A percentile compares a stretch with the other conserved stretches of the same genome.
phyloP scores from a whole-genome alignment of 2,329 filamentous ascomycete genomes.

The Paracamarosporium sp. region DNA sequence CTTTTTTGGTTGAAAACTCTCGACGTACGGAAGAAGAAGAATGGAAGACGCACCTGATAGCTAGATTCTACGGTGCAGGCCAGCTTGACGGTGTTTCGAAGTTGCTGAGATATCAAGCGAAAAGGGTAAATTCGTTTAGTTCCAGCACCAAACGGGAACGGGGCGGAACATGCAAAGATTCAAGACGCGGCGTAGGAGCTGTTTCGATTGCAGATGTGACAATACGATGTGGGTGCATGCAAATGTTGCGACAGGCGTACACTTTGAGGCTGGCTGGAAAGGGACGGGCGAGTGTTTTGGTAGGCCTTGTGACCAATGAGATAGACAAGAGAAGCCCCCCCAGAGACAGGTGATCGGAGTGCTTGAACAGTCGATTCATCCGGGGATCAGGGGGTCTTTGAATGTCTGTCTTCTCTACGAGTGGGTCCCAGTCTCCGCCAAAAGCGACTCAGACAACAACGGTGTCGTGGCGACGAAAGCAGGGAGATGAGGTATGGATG shows the following conservation, averaged over 20 bases:
- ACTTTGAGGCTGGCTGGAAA: conserved; percentile 21
- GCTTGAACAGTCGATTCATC: conserved; percentile 45
- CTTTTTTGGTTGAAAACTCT: conserved; percentile 16
- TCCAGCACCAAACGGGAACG: conserved; percentile 18
- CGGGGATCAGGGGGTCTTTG: conserved; percentile 45
- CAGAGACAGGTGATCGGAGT: conserved; percentile 43
- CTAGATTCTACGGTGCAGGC: conserved; percentile 40
- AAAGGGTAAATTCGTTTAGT: conserved; percentile 19
- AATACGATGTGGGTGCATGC: conserved; percentile 26
- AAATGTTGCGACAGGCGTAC: conserved; percentile 31
- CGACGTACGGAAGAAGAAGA: conserved; percentile 19
- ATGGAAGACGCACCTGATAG: conserved; percentile 44
- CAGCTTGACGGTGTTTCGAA: conserved; percentile 42
- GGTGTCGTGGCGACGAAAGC: conserved; percentile 38
- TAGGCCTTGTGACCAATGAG: conserved; percentile 39
- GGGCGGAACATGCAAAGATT: conserved; percentile 25
- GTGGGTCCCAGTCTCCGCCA: conserved; percentile 34
- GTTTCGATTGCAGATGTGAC: conserved; percentile 25
- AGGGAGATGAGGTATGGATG: conserved; percentile 34
- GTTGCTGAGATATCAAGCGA: conserved; percentile 17
- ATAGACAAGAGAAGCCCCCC: conserved; percentile 32
- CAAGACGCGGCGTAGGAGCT: conserved; percentile 16
- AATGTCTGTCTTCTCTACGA: conserved; percentile 37
- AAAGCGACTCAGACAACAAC: conserved; percentile 34
- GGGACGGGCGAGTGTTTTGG: conserved; percentile 27